Conservation (phyloP, 2,329 filamentous ascomycete genomes). For the Phaeosphaeria sp. region DNA sequence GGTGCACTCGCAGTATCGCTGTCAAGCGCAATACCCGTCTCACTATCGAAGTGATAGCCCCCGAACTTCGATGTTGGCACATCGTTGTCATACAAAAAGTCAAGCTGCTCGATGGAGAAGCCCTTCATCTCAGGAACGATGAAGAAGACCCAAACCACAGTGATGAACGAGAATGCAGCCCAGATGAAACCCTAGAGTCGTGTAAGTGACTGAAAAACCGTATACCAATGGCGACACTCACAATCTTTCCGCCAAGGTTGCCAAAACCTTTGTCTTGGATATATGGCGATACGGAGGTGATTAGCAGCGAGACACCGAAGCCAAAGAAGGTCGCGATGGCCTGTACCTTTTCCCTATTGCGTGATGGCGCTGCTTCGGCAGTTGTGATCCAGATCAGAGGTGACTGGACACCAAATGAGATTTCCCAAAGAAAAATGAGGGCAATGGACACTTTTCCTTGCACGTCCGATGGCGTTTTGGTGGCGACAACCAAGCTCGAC, state of each 20-base stretch:
- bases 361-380: slow-evolving; percentile 33
- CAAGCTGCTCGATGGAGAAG: slow-evolving; percentile 14
- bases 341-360: slow-evolving; percentile 38
- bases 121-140: slow-evolving; percentile 27
- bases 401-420: slow-evolving; percentile 13
- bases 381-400: slow-evolving; percentile 35
- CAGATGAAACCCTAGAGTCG: slow-evolving; percentile 23
- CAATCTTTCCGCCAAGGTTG: slow-evolving; percentile 26
- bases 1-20: neutral
- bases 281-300: slow-evolving; percentile 41
- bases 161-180: slow-evolving; percentile 25
- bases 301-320: slow-evolving; percentile 30
- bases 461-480: neutral
- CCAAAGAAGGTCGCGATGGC: slow-evolving; percentile 33
- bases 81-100: slow-evolving; percentile 12
- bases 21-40: neutral
- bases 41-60: slow-evolving; percentile 3
- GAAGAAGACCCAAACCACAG: slow-evolving; percentile 30
- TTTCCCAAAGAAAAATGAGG: slow-evolving; percentile 15
- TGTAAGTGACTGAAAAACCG: neutral
- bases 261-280: slow-evolving; percentile 33
- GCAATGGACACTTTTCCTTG: slow-evolving; percentile 9
- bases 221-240: neutral
- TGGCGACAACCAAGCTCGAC: slow-evolving; percentile 5
- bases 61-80: slow-evolving; percentile 11